phyloP scores from a whole-genome alignment of 345 rosid genomes.

The Orychophragmus violaceus region DNA sequence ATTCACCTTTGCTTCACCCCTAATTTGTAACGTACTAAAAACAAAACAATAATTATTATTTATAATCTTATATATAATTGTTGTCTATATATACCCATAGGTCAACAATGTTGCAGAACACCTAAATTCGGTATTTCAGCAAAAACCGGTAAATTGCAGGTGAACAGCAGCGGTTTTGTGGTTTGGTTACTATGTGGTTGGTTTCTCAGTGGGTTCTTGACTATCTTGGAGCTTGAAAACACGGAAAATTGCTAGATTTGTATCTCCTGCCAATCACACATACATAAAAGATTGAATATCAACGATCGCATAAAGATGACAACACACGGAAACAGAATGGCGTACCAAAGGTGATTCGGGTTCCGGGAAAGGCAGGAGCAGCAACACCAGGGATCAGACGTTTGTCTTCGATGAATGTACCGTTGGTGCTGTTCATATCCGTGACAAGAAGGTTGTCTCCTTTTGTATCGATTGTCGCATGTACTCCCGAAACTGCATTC shows the following conservation, averaged over 20 bases:
- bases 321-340: neutral
- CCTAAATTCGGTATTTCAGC: neutral
- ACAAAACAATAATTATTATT: neutral
- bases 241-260: constrained; percentile 65
- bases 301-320: neutral
- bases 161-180: neutral
- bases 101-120: constrained; percentile 8
- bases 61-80: neutral
- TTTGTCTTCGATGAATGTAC: constrained; percentile 65
- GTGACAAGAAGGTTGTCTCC: constrained; percentile 57
- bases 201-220: constrained; percentile 32
- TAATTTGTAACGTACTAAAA: constrained; percentile 22
- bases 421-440: constrained; percentile 84
- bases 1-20: constrained; percentile 5
- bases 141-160: neutral
- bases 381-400: constrained; percentile 65
- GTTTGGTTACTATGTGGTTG: constrained; percentile 14
- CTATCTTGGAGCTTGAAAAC: constrained; percentile 51
- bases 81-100: neutral
- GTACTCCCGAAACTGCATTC: constrained; percentile 71
- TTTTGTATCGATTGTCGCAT: constrained; percentile 69
- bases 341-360: constrained; percentile 61
- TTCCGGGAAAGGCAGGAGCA: constrained; percentile 49
- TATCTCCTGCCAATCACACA: constrained; percentile 47
- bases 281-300: neutral